These are phyloP conservation scores for Geotrichum candidum DNA, from an alignment of 1,139 yeast genomes.

Conservation along the genomic window DNA sequence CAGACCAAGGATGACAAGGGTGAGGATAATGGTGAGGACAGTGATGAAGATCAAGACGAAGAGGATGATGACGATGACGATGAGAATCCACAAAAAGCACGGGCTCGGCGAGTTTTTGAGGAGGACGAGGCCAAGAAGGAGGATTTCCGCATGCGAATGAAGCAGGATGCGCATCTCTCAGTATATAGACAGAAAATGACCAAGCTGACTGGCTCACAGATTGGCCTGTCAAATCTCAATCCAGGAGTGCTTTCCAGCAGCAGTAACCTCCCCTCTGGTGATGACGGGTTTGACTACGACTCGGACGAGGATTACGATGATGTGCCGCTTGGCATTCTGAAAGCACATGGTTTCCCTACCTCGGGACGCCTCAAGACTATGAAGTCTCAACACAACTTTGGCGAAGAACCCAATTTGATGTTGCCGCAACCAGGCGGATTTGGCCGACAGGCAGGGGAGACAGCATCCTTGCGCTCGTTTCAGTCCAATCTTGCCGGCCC, in stretches of 20 bases:
- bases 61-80: constrained; percentile 10
- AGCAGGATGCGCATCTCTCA: constrained; percentile 39
- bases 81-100: constrained; percentile 5
- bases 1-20: not conserved
- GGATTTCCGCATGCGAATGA: constrained; percentile 32
- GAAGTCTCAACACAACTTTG: constrained; percentile 20
- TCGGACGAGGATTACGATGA: constrained; percentile 38
- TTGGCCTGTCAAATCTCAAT: constrained; percentile 20
- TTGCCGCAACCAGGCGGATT: not conserved
- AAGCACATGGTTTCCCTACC: constrained; percentile 39
- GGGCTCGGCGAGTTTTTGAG: constrained; percentile 22
- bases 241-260: not conserved
- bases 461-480: constrained; percentile 17
- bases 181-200: constrained; percentile 42
- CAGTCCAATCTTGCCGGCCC: constrained; percentile 9
- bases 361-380: constrained; percentile 19
- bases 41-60: constrained; percentile 9
- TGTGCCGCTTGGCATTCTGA: constrained; percentile 38
- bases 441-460: constrained; percentile 10
- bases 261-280: constrained; percentile 3
- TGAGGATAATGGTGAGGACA: not conserved
- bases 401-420: constrained; percentile 17
- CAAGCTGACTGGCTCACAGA: constrained; percentile 35
- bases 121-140: constrained; percentile 26
- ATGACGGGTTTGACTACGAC: constrained; percentile 8